Evolutionary conservation across 2,329 filamentous ascomycete species (phyloP), one percentile per base, ranked within the genome.

Genomic region (Xylariaceae sp.): DNA sequence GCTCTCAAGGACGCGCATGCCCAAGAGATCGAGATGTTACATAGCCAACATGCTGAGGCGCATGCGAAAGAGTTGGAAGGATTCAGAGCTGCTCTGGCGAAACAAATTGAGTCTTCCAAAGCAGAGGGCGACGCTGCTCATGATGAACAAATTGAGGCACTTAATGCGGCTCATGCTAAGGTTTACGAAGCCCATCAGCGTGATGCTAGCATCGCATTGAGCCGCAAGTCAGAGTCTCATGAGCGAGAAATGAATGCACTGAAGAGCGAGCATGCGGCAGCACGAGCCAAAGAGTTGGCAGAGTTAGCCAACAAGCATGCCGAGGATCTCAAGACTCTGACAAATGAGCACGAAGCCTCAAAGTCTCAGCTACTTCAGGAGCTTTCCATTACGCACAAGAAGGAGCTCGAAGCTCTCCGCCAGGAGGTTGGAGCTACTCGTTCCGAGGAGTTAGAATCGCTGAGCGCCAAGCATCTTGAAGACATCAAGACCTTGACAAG

Each of bases 91-190:
- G 68, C 69, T 42, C 53, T 73, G 23, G 67, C 65, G 30, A 73
- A 73, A 51, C 71, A 73, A 55, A 58, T 71, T 2, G 69, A 71
- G 54, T 72, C 70, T 9, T 71, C 71, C 6, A 71, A 71, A 59
- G 62, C 58, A 0, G 70, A 71, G 60, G 70, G 69, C n/a, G 61
- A 71, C 30, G 68, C 62, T 4, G 67, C 71, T 18, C 70, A 68
- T 15, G 65, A 48, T 49, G 59, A 68, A 47, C 68, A 70, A 49
- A 71, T 73, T 30, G 70, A 71, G 44, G 69, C 68, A 1, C 59
- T 72, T 1, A 70, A 71, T 23, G 65, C 66, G 44, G 71, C 70
- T 8, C 70, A 73, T 47, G 63, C 63, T 13, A 68, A 72, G 55
- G 68, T 73, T 42, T 55, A 72, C 17, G 70, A 71, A 44, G 67